These are phyloP conservation scores for Salix brachista DNA, from an alignment of 345 rosid species.

Conservation along the genomic window DNA sequence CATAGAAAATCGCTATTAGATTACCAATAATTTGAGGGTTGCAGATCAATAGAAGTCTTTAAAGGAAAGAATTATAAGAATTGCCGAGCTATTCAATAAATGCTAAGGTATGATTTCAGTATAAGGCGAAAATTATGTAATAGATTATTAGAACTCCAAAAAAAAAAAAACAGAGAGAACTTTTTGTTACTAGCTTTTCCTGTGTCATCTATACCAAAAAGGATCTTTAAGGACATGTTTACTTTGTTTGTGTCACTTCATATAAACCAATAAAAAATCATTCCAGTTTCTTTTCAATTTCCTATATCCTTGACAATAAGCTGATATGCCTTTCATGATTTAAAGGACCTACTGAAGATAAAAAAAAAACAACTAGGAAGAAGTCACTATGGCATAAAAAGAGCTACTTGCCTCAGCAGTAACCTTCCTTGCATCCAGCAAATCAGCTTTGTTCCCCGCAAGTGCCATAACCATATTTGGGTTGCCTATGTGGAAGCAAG, in stretches of 20 bases:
- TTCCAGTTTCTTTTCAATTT: conserved; percentile 1
- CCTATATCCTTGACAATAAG: not conserved
- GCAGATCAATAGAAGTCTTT: not conserved
- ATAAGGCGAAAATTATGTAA: not conserved
- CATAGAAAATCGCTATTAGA: not conserved
- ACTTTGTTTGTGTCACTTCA: not conserved
- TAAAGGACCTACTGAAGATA: not conserved
- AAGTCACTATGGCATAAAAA: not conserved
- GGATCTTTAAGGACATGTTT: not conserved
- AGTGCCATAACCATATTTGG: conserved; percentile 89
- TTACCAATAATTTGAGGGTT: not conserved
- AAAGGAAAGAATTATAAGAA: not conserved
- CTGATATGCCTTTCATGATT: not conserved
- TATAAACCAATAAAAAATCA: not conserved
- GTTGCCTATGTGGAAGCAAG: conserved; percentile 48
- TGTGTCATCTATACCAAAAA: not conserved
- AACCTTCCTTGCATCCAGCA: conserved; percentile 76
- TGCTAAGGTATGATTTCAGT: not conserved
- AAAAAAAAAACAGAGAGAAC: not conserved
- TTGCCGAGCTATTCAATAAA: not conserved
- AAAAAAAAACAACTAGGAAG: not conserved
- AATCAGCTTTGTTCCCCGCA: conserved; percentile 91
- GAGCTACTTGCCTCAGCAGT: conserved; percentile 59
- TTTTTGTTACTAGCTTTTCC: not conserved
- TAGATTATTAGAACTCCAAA: not conserved